Evolutionary conservation across 1,139 yeast species (phyloP), one percentile per base, ranked within the genome.

Genomic region (Hemisphaericaspora lyxosophila): DNA sequence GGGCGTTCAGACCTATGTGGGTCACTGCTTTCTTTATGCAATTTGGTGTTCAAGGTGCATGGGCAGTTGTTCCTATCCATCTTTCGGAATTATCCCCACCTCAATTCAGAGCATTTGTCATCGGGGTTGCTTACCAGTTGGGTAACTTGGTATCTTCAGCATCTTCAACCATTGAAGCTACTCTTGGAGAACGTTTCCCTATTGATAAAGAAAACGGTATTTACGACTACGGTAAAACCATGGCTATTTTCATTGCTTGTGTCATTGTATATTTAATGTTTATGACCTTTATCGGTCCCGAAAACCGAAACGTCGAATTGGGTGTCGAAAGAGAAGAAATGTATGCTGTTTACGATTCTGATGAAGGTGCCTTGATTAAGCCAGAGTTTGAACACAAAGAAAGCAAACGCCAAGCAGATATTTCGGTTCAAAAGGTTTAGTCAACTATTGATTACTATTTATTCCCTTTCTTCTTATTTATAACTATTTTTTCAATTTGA

Each of bases 91-190:
- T 85, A 46, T 75, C 90, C 12, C 79, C 77, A 29, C 89, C 89
- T 14, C 80, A 82, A 48, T 81, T 80, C 64, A 73, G 85, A 57
- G 71, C 89, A 4, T 80, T 83, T 47, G 81, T 82, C 35, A 80
- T 78, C 34, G 95, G 95, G 55, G 73, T 78, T 38, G 72, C 88
- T 17, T 85, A 85, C 55, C 95, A 85, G 61, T 71, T 85, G 50
- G 95, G 95, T 69, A 85, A 85, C 62, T 73, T 85, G 51, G 85
- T 85, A 15, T 80, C 89, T 3, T 80, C 89, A 33, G 94, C 94
- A 2, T 80, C 89, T 3, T 80, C 90, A 2, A 85, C 94, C n/a
- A 85, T 85, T 47, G 90, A 85, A 60, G 64, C 88, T 15, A 78
- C 82, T 8, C 74, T 85, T 50, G 92, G 90, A 40, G 82, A 76